A percentile compares a stretch with the other conserved stretches of the same genome.
phyloP scores from a whole-genome alignment of 345 rosid genomes.

The Salix brachista region DNA sequence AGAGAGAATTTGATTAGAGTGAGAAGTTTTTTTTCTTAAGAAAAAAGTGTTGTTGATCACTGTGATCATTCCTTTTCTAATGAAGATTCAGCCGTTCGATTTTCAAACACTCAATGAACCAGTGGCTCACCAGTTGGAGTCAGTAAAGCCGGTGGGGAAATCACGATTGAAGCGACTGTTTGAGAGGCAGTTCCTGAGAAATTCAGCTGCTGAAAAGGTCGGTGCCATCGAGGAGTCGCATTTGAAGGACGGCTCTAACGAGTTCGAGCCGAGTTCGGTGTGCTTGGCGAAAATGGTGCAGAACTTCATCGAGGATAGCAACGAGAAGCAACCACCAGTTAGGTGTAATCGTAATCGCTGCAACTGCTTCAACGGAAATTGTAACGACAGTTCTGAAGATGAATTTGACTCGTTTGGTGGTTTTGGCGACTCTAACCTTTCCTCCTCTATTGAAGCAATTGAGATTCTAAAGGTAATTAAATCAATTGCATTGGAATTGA shows the following conservation, averaged over 20 bases:
- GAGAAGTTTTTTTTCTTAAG: neutral
- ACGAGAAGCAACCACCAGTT: slow-evolving; percentile 41
- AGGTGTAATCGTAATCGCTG: slow-evolving; percentile 50
- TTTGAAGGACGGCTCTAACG: slow-evolving; percentile 40
- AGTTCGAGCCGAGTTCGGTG: slow-evolving; percentile 73
- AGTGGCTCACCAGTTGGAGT: slow-evolving; percentile 28
- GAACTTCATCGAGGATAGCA: slow-evolving; percentile 65
- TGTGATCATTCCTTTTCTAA: slow-evolving; percentile 42
- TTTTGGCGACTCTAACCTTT: slow-evolving; percentile 26
- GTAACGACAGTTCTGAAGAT: slow-evolving; percentile 69
- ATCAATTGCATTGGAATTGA: neutral
- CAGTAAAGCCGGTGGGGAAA: slow-evolving; percentile 56
- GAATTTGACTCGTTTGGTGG: slow-evolving; percentile 41
- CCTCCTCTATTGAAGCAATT: slow-evolving; percentile 43
- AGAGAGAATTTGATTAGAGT: neutral
- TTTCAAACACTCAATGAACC: slow-evolving; percentile 34
- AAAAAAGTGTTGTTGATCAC: slow-evolving; percentile 1
- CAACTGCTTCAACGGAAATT: slow-evolving; percentile 60
- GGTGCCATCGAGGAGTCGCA: slow-evolving; percentile 30
- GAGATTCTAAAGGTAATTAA: slow-evolving; percentile 64
- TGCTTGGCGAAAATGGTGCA: slow-evolving; percentile 75
- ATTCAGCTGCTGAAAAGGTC: slow-evolving; percentile 40
- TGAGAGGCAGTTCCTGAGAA: slow-evolving; percentile 69
- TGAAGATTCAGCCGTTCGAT: slow-evolving; percentile 85
- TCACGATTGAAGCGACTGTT: slow-evolving; percentile 80